Evolutionary conservation across 345 rosid genomes (phyloP), one percentile per base, ranked within the genome.

Genomic region (Melaleuca alternifolia): DNA sequence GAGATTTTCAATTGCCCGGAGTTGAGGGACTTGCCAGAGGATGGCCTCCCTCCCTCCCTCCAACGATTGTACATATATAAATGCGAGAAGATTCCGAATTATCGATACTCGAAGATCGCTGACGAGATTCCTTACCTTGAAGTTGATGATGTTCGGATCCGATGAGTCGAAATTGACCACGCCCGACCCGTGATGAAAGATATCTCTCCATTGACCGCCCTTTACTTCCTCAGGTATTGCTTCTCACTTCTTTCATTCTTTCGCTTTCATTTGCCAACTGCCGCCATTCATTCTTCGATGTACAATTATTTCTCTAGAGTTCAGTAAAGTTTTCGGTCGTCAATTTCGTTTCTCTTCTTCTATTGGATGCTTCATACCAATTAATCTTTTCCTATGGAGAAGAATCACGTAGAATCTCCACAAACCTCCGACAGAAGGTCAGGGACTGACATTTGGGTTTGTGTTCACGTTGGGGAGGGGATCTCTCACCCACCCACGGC

Each of bases 11-110:
- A 8, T 65, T 65, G 77, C 77, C 12, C 6, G 0, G 16, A 65
- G 23, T 65, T 65, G 77, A 65, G 77, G 46, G 8, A 1, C 77
- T 65, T 65, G 24, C 77, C 6, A 2, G 18, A 33, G 77, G 77
- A 16, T 65, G 77, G 24, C 77, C 37, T 20, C 46, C 37, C 75
- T 61, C 46, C 77, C 24, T 65, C 77, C 77, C 77, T 33, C 46
- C 11, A 10, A 16, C 2, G 1, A 7, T 8, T 65, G 46, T 0
- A 0, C 2, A 7, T 65, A 8, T 4, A 1, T 2, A 6, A 1
- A 20, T 65, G 24, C 37, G 11, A 13, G 52, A 15, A 33, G 77
- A 65, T 15, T 14, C 3, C 33, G 77, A 30, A 33, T 16, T 3
- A 33, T 15, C 1, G 77, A 30, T 65, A 44, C 77, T 65, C 6